These are phyloP conservation scores for Aspergillus carlsbadensis DNA, from an alignment of 495 filamentous ascomycete species.

Conservation along the genomic window DNA sequence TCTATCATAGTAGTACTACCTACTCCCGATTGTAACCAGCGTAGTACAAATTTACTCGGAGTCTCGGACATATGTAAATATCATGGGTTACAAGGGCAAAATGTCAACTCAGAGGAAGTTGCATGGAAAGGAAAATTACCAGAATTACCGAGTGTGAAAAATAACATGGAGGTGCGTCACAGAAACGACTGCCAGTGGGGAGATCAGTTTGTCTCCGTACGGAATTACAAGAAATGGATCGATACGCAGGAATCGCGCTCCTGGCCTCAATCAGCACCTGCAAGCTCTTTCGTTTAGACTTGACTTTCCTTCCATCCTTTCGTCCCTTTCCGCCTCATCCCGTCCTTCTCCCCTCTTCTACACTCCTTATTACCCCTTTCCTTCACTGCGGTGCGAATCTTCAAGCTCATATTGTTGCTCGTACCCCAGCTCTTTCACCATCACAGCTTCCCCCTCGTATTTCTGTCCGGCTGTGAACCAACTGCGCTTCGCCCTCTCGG, in stretches of 20 bases:
- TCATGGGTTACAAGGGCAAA: no score
- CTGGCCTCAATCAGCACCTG: conserved; percentile 14
- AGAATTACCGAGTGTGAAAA: background rate
- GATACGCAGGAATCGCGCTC: conserved; percentile 19
- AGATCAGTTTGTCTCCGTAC: background rate
- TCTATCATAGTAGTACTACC: no score
- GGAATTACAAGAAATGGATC: background rate
- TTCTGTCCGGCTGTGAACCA: conserved; percentile 2
- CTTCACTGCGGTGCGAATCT: conserved; percentile 8
- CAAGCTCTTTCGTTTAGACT: conserved; percentile 18
- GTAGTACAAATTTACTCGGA: no score
- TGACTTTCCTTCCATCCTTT: conserved; percentile 12
- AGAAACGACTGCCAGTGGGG: background rate
- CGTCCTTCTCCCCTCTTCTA: conserved; percentile 9
- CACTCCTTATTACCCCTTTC: conserved; percentile 11
- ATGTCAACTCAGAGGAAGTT: no score
- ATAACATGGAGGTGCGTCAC: conserved; percentile 2
- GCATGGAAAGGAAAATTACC: background rate
- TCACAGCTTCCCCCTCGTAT: conserved; percentile 7
- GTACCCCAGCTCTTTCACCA: background rate
- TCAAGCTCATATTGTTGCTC: background rate
- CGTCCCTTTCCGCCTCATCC: conserved; percentile 15
- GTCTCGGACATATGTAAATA: no score
- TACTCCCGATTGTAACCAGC: no score
- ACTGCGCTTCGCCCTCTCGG: conserved; percentile 1